Conservation (phyloP, 352 stramenopile genomes). For the Pythium aquatile region DNA sequence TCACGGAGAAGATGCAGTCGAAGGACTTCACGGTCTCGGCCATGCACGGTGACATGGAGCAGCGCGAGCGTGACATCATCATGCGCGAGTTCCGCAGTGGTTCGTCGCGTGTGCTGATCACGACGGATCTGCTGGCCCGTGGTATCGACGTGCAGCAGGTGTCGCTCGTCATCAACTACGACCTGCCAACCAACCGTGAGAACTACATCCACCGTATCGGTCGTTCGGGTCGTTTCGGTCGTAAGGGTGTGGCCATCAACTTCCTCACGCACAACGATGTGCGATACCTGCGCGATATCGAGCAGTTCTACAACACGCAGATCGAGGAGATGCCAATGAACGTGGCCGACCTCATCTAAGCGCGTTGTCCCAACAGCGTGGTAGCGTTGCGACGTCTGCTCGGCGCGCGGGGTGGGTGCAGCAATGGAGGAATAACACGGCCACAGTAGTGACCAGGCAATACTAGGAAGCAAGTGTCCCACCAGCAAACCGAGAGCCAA, state of each 20-base stretch:
- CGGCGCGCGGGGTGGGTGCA: neutral
- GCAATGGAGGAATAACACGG: conserved; percentile 6
- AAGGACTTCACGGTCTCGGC: conserved; percentile 99
- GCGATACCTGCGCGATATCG: conserved; percentile 98
- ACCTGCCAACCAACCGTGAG: conserved; percentile 99
- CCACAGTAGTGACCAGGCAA: conserved; percentile 2
- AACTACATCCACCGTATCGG: conserved; percentile 99
- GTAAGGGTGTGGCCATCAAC: conserved; percentile 99
- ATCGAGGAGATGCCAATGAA: conserved; percentile 99
- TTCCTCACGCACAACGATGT: conserved; percentile 99
- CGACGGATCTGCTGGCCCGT: conserved; percentile 98
- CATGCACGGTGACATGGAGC: conserved; percentile 99
- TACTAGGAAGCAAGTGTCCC: neutral
- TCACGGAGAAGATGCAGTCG: conserved; percentile 99
- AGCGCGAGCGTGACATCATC: conserved; percentile 99
- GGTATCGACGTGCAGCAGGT: conserved; percentile 99
- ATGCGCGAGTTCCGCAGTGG: conserved; percentile 99
- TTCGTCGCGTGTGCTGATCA: conserved; percentile 99
- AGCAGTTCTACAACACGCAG: conserved; percentile 99
- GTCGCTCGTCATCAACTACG: conserved; percentile 99
- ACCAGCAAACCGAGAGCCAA: conserved; percentile 1
- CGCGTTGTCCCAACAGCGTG: neutral
- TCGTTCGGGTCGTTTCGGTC: conserved; percentile 98
- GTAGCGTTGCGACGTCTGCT: neutral
- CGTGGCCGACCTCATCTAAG: conserved; percentile 99